Percentiles rank a stretch among this genome's conserved stretches.
phyloP scores from a whole-genome alignment of 768 basidiomycete genomes.

The Tremella fuciformis region DNA sequence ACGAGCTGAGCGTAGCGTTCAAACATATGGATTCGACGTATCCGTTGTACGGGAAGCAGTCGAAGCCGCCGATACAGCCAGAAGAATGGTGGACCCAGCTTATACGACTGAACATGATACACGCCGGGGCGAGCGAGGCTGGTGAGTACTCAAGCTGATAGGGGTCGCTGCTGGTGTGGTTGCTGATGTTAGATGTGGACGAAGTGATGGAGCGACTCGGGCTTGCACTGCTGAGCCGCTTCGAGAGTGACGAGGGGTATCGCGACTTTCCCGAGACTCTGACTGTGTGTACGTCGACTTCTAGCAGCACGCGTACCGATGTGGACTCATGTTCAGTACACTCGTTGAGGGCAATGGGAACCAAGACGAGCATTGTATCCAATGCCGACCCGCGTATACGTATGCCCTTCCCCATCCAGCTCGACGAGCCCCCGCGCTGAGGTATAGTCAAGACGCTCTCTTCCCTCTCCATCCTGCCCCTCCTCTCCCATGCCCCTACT shows the following conservation, averaged over 20 bases:
- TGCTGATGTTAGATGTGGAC: constrained; percentile 22
- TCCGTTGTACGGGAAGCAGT: constrained; percentile 44
- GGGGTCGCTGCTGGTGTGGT: too few species aligned
- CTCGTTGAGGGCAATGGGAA: constrained; percentile 25
- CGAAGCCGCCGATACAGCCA: constrained; percentile 29
- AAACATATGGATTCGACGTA: constrained; percentile 24
- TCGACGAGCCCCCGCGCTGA: background rate
- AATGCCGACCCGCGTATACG: constrained; percentile 50
- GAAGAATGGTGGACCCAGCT: constrained; percentile 48
- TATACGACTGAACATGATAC: constrained; percentile 35
- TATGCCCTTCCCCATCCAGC: constrained; percentile 9
- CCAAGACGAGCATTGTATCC: constrained; percentile 41
- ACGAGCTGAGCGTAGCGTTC: constrained; percentile 28
- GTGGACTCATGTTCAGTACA: constrained; percentile 27
- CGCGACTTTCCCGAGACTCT: constrained; percentile 43
- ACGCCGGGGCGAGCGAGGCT: constrained; percentile 30
- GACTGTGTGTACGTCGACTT: constrained; percentile 26
- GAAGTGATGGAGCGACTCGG: constrained; percentile 24
- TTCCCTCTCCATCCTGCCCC: constrained; percentile 31
- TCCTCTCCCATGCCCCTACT: constrained; percentile 37
- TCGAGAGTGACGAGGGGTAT: constrained; percentile 46
- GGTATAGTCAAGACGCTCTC: constrained; percentile 43
- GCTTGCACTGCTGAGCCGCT: constrained; percentile 36
- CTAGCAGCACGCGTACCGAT: background rate
- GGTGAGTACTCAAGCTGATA: constrained; percentile 18